These are phyloP conservation scores for Arthromyces matolae DNA, from an alignment of 768 basidiomycete species.

Conservation along the genomic window DNA sequence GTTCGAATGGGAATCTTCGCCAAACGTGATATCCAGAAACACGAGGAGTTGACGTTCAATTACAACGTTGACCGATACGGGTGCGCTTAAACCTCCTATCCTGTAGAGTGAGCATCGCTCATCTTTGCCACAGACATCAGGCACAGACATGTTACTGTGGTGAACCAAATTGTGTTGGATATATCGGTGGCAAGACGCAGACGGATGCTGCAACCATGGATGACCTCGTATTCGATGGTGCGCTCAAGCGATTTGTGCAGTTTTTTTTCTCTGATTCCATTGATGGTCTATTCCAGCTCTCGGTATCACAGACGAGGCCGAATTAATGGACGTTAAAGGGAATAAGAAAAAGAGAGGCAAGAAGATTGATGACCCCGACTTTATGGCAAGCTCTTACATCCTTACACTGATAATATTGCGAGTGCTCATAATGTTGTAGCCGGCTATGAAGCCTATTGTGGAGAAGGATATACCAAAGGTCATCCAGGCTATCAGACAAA, in stretches of 20 bases:
- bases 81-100: constrained; percentile 43
- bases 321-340: constrained; percentile 79
- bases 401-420: neutral
- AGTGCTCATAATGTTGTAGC: constrained; percentile 40
- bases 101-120: neutral
- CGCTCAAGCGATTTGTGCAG: constrained; percentile 17
- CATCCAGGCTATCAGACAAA: constrained; percentile 87
- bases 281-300: constrained; percentile 51
- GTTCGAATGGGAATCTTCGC: constrained; percentile 99
- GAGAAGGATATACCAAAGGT: constrained; percentile 87
- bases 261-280: neutral
- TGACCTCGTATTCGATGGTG: constrained; percentile 90
- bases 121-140: constrained; percentile 64
- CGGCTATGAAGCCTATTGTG: constrained; percentile 68
- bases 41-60: constrained; percentile 96
- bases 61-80: constrained; percentile 99
- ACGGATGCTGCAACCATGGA: constrained; percentile 95
- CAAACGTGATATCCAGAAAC: constrained; percentile 66
- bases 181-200: constrained; percentile 97
- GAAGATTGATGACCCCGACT: constrained; percentile 90
- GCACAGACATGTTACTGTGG: constrained; percentile 95
- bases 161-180: constrained; percentile 92
- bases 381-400: constrained; percentile 50
- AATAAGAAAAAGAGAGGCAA: constrained; percentile 90
- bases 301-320: constrained; percentile 90